Base-by-base conservation (phyloP, 2,329 filamentous ascomycete species). In the Ceratocystis lukuohia region DNA sequence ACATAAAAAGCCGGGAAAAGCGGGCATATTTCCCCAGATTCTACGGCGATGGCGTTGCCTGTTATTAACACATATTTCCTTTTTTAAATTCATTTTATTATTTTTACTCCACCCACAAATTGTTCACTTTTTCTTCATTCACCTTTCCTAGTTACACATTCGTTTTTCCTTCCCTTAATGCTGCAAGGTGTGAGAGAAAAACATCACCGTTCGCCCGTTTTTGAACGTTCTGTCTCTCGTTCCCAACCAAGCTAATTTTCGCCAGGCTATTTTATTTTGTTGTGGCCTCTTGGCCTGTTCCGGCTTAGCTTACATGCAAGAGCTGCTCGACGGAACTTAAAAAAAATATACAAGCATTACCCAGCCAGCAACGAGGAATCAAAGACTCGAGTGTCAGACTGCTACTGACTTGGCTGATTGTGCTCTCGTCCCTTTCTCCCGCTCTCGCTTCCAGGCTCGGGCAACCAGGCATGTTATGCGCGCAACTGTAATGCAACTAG, bases 1-100 rank as follows among this genome's bases (percentile, higher is more conserved):
- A 50, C 28, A 12, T 41, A 41, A 41, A 50, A 50, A 25, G 46
- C n/a, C 20, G 1, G 15, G 2, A 10, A 50, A 50, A 44, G 30
- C 61, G 10, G 61, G 12, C 37, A 25, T 25, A 15, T 30, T 46
- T 45, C 37, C 61, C 61, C 61, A 50, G 61, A 30, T 63, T 63
- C 53, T 25, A 28, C 25, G 53, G 53, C 25, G 25, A 28, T 28
- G 53, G 53, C 53, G 53, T 28, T 28, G 22, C 6, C 30, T 17
- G 53, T 12, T 28, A 57, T 30, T 10, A n/a, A 20, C 20, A 50
- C 46, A 50, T 50, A 10, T 63, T 48, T 45, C 45, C n/a, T 44
- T 48, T 62, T 46, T 25, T 63, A 17, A 6, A 28, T 17, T 30
- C 2, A 15, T 50, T 63, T 5, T 30, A 41, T 41, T 41, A 10